Conservation (phyloP, 2,329 filamentous ascomycete genomes). For the Pseudopyricularia cyperi region DNA sequence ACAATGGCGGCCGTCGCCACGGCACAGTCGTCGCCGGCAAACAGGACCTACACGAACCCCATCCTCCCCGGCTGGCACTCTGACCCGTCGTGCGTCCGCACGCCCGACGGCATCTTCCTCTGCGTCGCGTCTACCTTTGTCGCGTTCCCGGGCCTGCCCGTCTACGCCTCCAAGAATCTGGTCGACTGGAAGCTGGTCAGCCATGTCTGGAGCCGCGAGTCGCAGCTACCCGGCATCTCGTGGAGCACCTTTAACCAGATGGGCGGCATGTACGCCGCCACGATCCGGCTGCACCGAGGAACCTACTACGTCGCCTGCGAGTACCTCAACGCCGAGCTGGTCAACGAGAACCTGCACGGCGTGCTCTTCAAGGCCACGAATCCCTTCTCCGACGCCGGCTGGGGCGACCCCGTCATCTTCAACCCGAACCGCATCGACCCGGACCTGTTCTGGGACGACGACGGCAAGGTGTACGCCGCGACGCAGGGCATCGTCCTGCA, state of each 20-base stretch:
- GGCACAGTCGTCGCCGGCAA: slow-evolving; percentile 14
- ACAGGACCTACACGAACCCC: slow-evolving; percentile 24
- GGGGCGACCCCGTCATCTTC: slow-evolving; percentile 1
- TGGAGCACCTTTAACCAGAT: slow-evolving; percentile 13
- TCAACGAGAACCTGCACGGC: slow-evolving; percentile 4
- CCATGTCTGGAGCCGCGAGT: slow-evolving; percentile 25
- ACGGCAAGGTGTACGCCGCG: slow-evolving; percentile 22
- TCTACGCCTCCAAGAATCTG: slow-evolving; percentile 39
- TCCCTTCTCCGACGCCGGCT: slow-evolving; percentile 17
- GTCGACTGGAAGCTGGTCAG: slow-evolving; percentile 31
- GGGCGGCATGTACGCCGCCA: slow-evolving; percentile 33
- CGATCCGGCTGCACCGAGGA: slow-evolving; percentile 16
- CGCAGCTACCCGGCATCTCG: slow-evolving; percentile 18
- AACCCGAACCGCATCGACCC: neutral
- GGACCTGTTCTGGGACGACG: slow-evolving; percentile 28
- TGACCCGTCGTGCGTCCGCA: slow-evolving; percentile 28
- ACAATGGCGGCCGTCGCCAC: neutral
- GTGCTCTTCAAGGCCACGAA: slow-evolving; percentile 26
- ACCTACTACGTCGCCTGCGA: slow-evolving; percentile 18
- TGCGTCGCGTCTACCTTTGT: slow-evolving; percentile 39
- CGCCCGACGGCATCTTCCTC: slow-evolving; percentile 29
- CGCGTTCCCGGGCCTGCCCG: slow-evolving; percentile 36
- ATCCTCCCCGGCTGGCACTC: slow-evolving; percentile 44
- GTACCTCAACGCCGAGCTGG: slow-evolving; percentile 10
- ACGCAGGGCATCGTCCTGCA: slow-evolving; percentile 16